phyloP scores from a whole-genome alignment of 2,329 filamentous ascomycete species.

The Fusarium robinianum region DNA sequence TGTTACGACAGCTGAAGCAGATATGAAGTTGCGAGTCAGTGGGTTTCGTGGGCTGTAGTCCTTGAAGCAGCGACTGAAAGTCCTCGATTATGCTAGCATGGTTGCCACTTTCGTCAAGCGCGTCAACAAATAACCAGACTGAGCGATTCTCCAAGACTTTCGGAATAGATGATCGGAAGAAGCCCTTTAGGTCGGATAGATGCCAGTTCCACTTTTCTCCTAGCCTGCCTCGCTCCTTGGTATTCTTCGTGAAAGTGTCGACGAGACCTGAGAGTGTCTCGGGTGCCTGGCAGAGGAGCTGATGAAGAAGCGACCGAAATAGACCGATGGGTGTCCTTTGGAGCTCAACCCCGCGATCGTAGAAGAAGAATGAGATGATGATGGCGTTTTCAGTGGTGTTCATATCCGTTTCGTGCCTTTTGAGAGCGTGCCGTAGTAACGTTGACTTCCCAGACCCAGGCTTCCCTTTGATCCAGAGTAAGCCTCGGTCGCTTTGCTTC shows the following conservation, averaged over 20 bases:
- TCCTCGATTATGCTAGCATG: slow-evolving; percentile 17
- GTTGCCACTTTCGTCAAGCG: slow-evolving; percentile 41
- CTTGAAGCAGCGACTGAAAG: slow-evolving; percentile 31
- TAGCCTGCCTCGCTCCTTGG: too few relatives aligned
- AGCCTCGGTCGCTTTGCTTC: slow-evolving; percentile 12
- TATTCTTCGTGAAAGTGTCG: slow-evolving; percentile 19
- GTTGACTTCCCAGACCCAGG: slow-evolving; percentile 49
- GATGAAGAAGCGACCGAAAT: slow-evolving; percentile 3
- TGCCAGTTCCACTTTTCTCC: slow-evolving; percentile 38
- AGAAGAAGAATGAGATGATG: slow-evolving; percentile 45
- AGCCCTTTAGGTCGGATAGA: slow-evolving; percentile 22
- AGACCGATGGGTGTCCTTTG: slow-evolving; percentile 2
- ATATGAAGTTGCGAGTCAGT: slow-evolving; percentile 33
- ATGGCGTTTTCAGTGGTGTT: slow-evolving; percentile 7
- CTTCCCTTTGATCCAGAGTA: slow-evolving; percentile 48
- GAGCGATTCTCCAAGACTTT: slow-evolving; percentile 22
- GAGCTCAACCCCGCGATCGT: slow-evolving; percentile 5
- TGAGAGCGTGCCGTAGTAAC: slow-evolving; percentile 41
- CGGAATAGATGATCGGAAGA: slow-evolving; percentile 28
- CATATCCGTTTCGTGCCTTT: slow-evolving; percentile 28
- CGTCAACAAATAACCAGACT: slow-evolving; percentile 41
- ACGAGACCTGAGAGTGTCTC: slow-evolving; percentile 15
- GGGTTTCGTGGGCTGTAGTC: too few relatives aligned
- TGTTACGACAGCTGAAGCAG: slow-evolving; percentile 40
- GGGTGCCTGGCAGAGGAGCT: background rate